These are phyloP conservation scores for Puccinia hordei DNA, from an alignment of 1,284 basidiomycete species.

Conservation along the genomic window DNA sequence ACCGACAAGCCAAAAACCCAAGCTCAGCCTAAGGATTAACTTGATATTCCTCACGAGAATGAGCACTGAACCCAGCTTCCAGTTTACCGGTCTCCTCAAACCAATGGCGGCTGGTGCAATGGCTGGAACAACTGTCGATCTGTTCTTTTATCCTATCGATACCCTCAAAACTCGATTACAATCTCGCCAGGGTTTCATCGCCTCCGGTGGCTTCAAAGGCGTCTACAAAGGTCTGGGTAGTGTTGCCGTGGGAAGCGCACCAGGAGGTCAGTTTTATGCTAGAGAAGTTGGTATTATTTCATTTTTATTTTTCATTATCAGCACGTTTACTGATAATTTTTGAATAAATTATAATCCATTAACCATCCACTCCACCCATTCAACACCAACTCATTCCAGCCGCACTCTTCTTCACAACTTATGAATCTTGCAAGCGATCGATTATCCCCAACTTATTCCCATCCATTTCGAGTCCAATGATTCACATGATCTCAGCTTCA, in stretches of 20 bases:
- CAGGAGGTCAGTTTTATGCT: slow-evolving; percentile 71
- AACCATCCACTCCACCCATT: background rate
- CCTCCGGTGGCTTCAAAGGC: slow-evolving; percentile 84
- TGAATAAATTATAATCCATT: background rate
- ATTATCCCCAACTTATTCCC: slow-evolving; percentile 62
- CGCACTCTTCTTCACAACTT: slow-evolving; percentile 91
- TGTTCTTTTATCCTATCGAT: slow-evolving; percentile 94
- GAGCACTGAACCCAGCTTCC: background rate
- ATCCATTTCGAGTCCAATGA: slow-evolving; percentile 65
- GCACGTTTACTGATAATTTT: background rate
- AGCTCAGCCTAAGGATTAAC: too few species aligned
- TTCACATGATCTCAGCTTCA: slow-evolving; percentile 79
- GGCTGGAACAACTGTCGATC: slow-evolving; percentile 85
- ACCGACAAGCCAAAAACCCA: too few species aligned
- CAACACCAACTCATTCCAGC: slow-evolving; percentile 63
- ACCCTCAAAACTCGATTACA: slow-evolving; percentile 95
- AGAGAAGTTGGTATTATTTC: background rate
- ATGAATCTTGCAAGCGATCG: slow-evolving; percentile 81
- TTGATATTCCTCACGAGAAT: background rate
- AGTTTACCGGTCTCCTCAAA: slow-evolving; percentile 19
- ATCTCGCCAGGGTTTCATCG: slow-evolving; percentile 79
- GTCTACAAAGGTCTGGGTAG: slow-evolving; percentile 94
- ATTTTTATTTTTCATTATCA: background rate
- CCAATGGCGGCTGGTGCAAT: slow-evolving; percentile 66
- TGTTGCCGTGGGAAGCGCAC: slow-evolving; percentile 91